phyloP scores from a whole-genome alignment of 176 grass and related monocot species.

The Alopecurus myosuroides region DNA sequence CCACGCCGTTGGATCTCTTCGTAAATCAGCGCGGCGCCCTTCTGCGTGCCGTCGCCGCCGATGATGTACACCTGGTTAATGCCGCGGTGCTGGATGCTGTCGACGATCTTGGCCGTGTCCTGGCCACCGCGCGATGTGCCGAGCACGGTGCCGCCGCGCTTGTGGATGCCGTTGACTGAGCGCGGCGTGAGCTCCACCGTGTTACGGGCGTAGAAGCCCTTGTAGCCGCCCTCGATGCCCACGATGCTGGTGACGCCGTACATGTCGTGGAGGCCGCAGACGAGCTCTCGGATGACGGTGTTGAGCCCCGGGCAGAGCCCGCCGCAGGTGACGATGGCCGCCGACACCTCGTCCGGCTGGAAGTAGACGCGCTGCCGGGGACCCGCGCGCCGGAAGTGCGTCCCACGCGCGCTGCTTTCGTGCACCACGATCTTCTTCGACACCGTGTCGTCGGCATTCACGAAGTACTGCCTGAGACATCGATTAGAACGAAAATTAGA shows the following conservation, averaged over 20 bases:
- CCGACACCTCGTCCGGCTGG: constrained; percentile 61
- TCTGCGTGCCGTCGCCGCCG: constrained; percentile 86
- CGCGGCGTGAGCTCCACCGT: constrained; percentile 65
- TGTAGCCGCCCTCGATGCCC: constrained; percentile 81
- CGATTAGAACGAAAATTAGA: neutral
- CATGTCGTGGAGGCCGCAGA: constrained; percentile 72
- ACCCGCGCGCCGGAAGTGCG: constrained; percentile 79
- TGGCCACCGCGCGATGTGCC: constrained; percentile 80
- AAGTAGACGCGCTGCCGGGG: constrained; percentile 85
- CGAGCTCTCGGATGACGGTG: constrained; percentile 75
- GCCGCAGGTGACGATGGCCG: constrained; percentile 89
- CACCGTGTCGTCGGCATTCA: constrained; percentile 68
- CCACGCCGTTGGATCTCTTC: constrained; percentile 66
- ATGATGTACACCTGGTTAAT: constrained; percentile 90
- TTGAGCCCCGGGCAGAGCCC: constrained; percentile 85
- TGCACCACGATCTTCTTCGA: constrained; percentile 86
- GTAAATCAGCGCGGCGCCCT: constrained; percentile 53
- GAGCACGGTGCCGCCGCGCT: constrained; percentile 81
- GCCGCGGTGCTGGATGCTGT: constrained; percentile 68
- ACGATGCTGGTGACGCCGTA: constrained; percentile 65
- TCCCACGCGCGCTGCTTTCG: constrained; percentile 55
- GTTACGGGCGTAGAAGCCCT: constrained; percentile 80
- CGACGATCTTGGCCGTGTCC: constrained; percentile 65
- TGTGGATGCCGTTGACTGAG: constrained; percentile 80
- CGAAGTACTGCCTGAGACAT: constrained; percentile 70